Conservation (phyloP, 1,139 yeast species). For the Lizanozyma gosingica region DNA sequence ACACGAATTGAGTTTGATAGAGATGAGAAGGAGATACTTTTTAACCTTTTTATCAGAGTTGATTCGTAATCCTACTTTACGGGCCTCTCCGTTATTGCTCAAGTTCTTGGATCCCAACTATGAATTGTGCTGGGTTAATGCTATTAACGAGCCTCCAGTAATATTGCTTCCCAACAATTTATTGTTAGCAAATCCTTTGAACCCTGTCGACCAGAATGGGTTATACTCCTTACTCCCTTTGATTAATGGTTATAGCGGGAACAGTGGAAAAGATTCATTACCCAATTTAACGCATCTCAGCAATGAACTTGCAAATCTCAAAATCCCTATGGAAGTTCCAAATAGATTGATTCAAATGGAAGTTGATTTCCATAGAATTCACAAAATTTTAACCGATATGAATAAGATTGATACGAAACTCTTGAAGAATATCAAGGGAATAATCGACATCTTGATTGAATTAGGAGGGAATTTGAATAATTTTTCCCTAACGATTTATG, state of each 20-base stretch:
- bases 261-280: not conserved
- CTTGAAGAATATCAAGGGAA: slow-evolving; percentile 21
- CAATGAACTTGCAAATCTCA: not conserved
- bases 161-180: slow-evolving; percentile 31
- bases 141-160: slow-evolving; percentile 38
- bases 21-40: slow-evolving; percentile 34
- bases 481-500: slow-evolving; percentile 36
- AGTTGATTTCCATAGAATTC: slow-evolving; percentile 23
- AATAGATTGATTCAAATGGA: slow-evolving; percentile 26
- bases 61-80: slow-evolving; percentile 15
- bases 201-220: slow-evolving; percentile 40
- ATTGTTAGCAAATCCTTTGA: slow-evolving; percentile 35
- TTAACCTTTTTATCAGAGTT: slow-evolving; percentile 29
- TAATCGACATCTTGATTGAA: slow-evolving; percentile 27
- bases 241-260: slow-evolving; percentile 15
- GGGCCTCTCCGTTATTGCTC: slow-evolving; percentile 24
- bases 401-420: slow-evolving; percentile 26
- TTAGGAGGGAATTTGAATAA: slow-evolving; percentile 41
- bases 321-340: slow-evolving; percentile 23
- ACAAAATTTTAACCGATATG: slow-evolving; percentile 24
- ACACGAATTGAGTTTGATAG: slow-evolving; percentile 30
- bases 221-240: slow-evolving; percentile 33
- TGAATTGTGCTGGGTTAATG: slow-evolving; percentile 40
- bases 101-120: slow-evolving; percentile 43
- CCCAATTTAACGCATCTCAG: not conserved